Percentiles rank a stretch among this genome's conserved stretches.
These are phyloP conservation scores for Viola pubescens DNA, from an alignment of 441 rosid species.

Conservation along the genomic window DNA sequence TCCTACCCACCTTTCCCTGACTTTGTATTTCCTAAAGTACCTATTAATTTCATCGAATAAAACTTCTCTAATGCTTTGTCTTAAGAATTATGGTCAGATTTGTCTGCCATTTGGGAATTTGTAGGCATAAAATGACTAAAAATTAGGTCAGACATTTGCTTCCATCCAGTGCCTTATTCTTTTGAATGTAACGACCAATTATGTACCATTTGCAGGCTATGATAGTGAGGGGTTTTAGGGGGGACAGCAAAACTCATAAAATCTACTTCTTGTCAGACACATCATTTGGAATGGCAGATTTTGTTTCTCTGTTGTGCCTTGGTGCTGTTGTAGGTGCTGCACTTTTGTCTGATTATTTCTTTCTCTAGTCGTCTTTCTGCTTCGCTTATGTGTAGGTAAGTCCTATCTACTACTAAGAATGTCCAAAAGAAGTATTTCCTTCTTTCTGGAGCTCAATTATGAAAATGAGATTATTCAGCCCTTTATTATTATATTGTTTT, in stretches of 20 bases:
- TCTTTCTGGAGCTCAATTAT: too few relatives aligned
- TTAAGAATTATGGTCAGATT: too few relatives aligned
- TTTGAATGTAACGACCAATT: not conserved
- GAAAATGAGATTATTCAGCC: too few relatives aligned
- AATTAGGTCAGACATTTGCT: not conserved
- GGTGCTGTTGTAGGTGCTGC: slow-evolving; percentile 56
- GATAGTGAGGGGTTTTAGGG: slow-evolving; percentile 91
- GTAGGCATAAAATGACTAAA: not conserved
- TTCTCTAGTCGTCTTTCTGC: slow-evolving; percentile 24
- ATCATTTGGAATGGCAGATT: slow-evolving; percentile 47
- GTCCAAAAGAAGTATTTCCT: not conserved
- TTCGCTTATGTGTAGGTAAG: slow-evolving; percentile 11
- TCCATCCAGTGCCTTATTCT: slow-evolving; percentile 1
- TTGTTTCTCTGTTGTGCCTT: slow-evolving; percentile 50
- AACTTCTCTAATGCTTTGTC: too few relatives aligned
- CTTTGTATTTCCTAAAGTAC: too few relatives aligned
- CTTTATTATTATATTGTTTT: too few relatives aligned
- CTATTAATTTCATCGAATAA: too few relatives aligned
- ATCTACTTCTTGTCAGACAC: slow-evolving; percentile 53
- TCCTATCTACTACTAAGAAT: not conserved
- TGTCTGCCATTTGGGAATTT: too few relatives aligned
- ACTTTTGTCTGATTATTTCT: slow-evolving; percentile 49
- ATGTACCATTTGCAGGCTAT: slow-evolving; percentile 53
- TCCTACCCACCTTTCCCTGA: not conserved
- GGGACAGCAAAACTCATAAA: slow-evolving; percentile 64